phyloP scores from a whole-genome alignment of 495 filamentous ascomycete genomes.

The Cudoniella acicularis region DNA sequence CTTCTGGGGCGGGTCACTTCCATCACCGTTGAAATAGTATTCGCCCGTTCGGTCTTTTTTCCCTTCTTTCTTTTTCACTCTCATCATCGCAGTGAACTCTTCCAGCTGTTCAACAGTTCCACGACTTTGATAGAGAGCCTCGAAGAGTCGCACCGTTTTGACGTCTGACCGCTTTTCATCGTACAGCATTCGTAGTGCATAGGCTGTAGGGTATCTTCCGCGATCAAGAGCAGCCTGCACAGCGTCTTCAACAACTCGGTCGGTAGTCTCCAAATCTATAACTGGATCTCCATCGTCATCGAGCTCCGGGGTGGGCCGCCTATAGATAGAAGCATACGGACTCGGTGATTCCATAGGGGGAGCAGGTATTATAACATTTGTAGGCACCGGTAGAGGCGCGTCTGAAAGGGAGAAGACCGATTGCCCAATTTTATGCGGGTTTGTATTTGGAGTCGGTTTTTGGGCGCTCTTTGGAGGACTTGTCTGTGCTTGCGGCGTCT shows the following conservation, averaged over 20 bases:
- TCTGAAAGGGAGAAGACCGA: neutral
- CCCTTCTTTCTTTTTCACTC: conserved; percentile 44
- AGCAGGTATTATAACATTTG: neutral
- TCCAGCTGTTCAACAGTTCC: conserved; percentile 39
- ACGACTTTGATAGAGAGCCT: conserved; percentile 42
- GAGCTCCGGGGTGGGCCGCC: neutral
- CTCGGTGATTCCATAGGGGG: neutral
- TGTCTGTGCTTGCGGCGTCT: conserved; percentile 1
- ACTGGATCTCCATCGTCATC: conserved; percentile 3
- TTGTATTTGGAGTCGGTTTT: neutral
- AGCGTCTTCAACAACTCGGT: conserved; percentile 38
- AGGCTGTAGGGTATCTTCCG: conserved; percentile 51
- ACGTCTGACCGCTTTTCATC: conserved; percentile 41
- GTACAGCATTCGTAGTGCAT: conserved; percentile 49
- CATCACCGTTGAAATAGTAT: conserved; percentile 41
- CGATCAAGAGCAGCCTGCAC: conserved; percentile 45
- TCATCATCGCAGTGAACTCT: conserved; percentile 39
- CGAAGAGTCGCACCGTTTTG: conserved; percentile 32
- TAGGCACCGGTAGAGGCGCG: neutral
- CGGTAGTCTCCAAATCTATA: conserved; percentile 23
- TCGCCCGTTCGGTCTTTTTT: conserved; percentile 42
- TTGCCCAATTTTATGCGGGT: neutral
- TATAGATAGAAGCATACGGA: neutral
- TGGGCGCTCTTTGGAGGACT: neutral
- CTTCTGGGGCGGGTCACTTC: conserved; percentile 19